Conservation (phyloP, 768 basidiomycete genomes). For the Lanmaoa pseudosensibilis region DNA sequence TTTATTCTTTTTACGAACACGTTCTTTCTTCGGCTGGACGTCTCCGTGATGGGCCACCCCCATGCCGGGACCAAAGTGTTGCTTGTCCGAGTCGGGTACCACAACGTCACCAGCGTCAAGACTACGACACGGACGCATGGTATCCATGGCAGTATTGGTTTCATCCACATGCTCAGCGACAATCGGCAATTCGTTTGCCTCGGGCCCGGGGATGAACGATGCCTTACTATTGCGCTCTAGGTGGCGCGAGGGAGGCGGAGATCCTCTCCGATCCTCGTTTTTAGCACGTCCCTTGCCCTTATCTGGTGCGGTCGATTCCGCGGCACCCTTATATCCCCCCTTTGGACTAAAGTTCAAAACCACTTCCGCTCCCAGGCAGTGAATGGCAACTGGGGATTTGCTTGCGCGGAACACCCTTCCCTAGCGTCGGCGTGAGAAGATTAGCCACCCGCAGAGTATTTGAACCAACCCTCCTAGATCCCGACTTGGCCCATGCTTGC, state of each 20-base stretch:
- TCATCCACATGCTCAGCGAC: slow-evolving; percentile 2
- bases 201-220: neutral
- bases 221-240: neutral
- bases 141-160: slow-evolving; percentile 8
- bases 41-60: slow-evolving; percentile 1
- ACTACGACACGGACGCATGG: neutral
- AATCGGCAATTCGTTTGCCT: neutral
- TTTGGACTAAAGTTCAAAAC: slow-evolving; percentile 25
- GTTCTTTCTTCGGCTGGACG: neutral
- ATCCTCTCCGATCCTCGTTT: slow-evolving; percentile 7
- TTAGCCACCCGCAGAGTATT: neutral
- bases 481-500: slow-evolving; percentile 44
- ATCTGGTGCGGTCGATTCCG: neutral
- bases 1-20: slow-evolving; percentile 19
- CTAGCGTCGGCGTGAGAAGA: slow-evolving; percentile 13
- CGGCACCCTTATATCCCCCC: slow-evolving; percentile 22
- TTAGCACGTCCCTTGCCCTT: slow-evolving; percentile 14
- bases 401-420: slow-evolving; percentile 27
- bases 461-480: slow-evolving; percentile 36
- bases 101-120: neutral
- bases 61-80: neutral
- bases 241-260: neutral
- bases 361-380: slow-evolving; percentile 29
- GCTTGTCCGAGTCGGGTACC: neutral
- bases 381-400: slow-evolving; percentile 19